Evolutionary conservation across 306 rosid genomes (phyloP).

Genomic region (Medicago arabica): DNA sequence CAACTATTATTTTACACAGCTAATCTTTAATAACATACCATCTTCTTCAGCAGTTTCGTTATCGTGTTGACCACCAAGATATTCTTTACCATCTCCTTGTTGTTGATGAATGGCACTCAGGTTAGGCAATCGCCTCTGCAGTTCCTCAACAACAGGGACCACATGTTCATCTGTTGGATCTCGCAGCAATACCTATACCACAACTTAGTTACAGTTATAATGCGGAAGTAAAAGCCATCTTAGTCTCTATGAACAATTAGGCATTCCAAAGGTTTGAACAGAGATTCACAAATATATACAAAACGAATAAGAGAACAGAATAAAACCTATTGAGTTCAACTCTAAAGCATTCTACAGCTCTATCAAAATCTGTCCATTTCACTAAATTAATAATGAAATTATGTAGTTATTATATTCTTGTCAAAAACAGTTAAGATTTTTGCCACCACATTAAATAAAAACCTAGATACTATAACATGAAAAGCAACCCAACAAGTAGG

Average conservation of each 20-base stretch:
- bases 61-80: constrained; percentile 56
- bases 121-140: constrained; percentile 83
- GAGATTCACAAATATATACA: constrained; percentile 18
- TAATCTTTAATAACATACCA: constrained; percentile 56
- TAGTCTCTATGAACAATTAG: constrained; percentile 23
- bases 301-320: constrained; percentile 21
- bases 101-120: constrained; percentile 31
- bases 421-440: constrained; percentile 1
- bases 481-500: constrained; percentile 31
- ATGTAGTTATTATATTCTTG: not conserved
- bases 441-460: not conserved
- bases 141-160: constrained; percentile 88
- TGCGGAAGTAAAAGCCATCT: constrained; percentile 20
- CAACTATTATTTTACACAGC: constrained; percentile 24
- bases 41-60: constrained; percentile 78
- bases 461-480: not conserved
- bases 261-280: constrained; percentile 16
- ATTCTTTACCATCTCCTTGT: constrained; percentile 56
- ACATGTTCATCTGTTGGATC: constrained; percentile 83
- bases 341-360: constrained; percentile 4
- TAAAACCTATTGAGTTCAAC: constrained; percentile 29
- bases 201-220: constrained; percentile 37
- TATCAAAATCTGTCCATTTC: not conserved
- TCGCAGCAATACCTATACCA: constrained; percentile 78
- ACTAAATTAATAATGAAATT: constrained; percentile 5